Base-by-base conservation (phyloP, 768 basidiomycete species). In the Tylopilus balloui region DNA sequence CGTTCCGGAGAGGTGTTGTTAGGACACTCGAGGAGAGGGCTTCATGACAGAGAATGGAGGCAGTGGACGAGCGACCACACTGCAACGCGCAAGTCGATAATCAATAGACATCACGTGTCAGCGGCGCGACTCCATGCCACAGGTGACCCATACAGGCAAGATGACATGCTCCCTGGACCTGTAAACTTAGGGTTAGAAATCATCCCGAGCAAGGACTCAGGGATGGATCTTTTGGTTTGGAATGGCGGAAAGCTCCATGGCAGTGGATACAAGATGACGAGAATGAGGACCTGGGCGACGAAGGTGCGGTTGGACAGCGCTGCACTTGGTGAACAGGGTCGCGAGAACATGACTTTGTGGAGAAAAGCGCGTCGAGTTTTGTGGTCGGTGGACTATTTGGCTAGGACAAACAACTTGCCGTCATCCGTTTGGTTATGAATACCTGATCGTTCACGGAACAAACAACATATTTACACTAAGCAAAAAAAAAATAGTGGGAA, bases 141-240 rank as follows among this genome's bases (percentile, higher is more conserved):
- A 27, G 41, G 23, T 42, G 47, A 53, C 61, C 58, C 53, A 55
- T 54, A 52, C 55, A 59, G 58, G 58, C 57, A 47, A 48, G 51
- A 60, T 51, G 55, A 39, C 42, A 50, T 57, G 58, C 51, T 67
- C 67, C 69, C 50, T 47, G 55, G 57, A 64, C 68, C 72, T 60
- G 60, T 59, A 60, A 52, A 62, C 71, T 75, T 82, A 81, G 78
- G 80, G 80, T 82, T 82, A 81, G 77, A 76, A 72, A 66, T 67
- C 78, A 76, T 76, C 69, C 61, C 57, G 24, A 43, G 61, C 12
- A 20, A 11, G 28, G n/a, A 31, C 41, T 61, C 58, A 64, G 63
- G 71, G 72, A 74, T 68, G 73, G 70, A 74, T 65, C 67, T 76
- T 77, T 74, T 79, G 78, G 77, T 73, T 76, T 70, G 63, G 68